Base-by-base conservation (phyloP, 2,329 filamentous ascomycete species). In the Hypoxylon sp. region DNA sequence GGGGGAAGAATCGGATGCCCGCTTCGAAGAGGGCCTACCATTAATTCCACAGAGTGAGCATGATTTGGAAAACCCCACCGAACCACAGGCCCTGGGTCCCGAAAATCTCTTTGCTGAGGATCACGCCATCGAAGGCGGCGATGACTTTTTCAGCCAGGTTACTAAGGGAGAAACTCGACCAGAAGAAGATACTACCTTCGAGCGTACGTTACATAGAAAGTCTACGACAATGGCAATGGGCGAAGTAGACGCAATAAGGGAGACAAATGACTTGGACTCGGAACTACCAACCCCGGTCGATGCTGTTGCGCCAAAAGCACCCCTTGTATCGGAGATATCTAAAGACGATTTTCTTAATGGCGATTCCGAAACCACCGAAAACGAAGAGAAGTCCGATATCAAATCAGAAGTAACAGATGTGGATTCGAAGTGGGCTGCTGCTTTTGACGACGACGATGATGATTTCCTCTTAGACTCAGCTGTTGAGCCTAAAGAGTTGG, bases 391-490 rank as follows among this genome's bases (percentile, higher is more conserved):
- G 6, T 61, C 63, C 6, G 64, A 70, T 19, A 65, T 71, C n/a
- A 62, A 71, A 44, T 54, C 64, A 3, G 62, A 67, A 43, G 51
- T 64, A 10, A 67, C 71, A 43, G 91, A 94, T 72, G 77, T 95
- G 41, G 90, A 91, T 47, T 91, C 91, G 17, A 89, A 92, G 69
- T 97, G 94, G 92, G 87, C 92, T 67, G 90, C 91, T 48, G 91
- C 92, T 44, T 86, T 97, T 71, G 92, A 91, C 50, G 90, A 94
- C 67, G 88, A 93, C 63, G 82, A 88, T 49, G 88, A 89, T 22
- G 82, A 83, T 22, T 84, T 89, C 43, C 81, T 91, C 11, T 76
- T 88, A 8, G 87, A 92, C 30, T 78, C 82, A 13, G 74, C 77
- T 1, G 73, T 75, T 24, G 80, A 80, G 32, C 63, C 72, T 3